Evolutionary conservation across 345 rosid species (phyloP).

Genomic region (Brassica cretica): DNA sequence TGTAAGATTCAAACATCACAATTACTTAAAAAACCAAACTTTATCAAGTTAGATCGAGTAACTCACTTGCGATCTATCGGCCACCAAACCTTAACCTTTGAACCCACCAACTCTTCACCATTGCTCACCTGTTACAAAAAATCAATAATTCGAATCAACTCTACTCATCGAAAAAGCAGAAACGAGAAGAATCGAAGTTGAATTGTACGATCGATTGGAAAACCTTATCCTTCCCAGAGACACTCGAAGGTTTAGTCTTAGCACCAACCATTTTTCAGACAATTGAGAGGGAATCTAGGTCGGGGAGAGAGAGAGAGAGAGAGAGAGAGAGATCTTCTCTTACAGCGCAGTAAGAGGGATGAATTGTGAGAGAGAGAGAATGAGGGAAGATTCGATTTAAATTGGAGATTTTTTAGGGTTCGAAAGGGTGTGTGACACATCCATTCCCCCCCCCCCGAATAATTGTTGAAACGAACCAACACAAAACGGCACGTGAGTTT

Average conservation of each 20-base stretch:
- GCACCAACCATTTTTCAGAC: conserved; percentile 15
- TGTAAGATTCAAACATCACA: conserved; percentile 16
- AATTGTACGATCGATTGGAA: neutral
- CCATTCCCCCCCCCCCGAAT: neutral
- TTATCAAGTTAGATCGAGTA: neutral
- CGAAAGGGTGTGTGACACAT: neutral
- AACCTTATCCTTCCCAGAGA: conserved; percentile 24
- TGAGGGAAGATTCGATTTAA: neutral
- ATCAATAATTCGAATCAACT: neutral
- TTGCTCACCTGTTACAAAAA: neutral
- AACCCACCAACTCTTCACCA: conserved; percentile 13
- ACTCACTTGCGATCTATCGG: conserved; percentile 28
- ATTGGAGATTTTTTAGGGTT: conserved; percentile 7
- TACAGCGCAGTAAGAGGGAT: neutral
- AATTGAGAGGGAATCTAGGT: neutral
- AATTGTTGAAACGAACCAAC: neutral
- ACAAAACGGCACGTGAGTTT: conserved; percentile 7
- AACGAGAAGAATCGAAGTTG: neutral
- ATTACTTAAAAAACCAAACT: neutral
- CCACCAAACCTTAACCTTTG: conserved; percentile 36
- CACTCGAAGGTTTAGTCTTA: neutral
- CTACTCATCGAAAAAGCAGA: neutral
- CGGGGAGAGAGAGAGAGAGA: neutral
- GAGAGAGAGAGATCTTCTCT: neutral
- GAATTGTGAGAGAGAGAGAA: neutral